Evolutionary conservation across 164 flowering plant species (phyloP).

Genomic region (Sextonia rubra): DNA sequence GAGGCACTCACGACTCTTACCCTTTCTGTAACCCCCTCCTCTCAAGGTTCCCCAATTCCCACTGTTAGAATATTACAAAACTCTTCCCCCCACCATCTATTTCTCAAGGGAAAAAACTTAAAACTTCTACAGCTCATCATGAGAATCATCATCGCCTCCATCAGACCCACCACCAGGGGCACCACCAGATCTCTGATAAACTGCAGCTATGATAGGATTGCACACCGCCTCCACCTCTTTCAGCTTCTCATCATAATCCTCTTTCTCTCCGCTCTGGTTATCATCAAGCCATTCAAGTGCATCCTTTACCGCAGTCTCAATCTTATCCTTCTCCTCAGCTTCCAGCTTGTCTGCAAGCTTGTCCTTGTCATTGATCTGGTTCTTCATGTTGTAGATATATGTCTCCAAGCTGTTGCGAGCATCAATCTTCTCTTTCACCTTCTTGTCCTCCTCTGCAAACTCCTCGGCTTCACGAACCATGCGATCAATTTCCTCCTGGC

Average conservation of each 20-base stretch:
- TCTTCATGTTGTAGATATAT: slow-evolving; percentile 78
- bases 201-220: slow-evolving; percentile 77
- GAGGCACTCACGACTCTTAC: not conserved
- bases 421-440: slow-evolving; percentile 81
- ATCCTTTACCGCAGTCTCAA: slow-evolving; percentile 68
- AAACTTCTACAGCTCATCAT: slow-evolving; percentile 56
- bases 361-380: slow-evolving; percentile 77
- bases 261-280: slow-evolving; percentile 80
- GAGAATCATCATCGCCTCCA: slow-evolving; percentile 49
- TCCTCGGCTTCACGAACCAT: slow-evolving; percentile 88
- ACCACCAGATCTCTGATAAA: slow-evolving; percentile 79
- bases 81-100: not conserved
- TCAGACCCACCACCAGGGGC: slow-evolving; percentile 52
- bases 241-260: slow-evolving; percentile 77
- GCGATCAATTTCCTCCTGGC: slow-evolving; percentile 80
- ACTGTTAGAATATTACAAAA: not conserved
- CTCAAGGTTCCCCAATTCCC: not conserved
- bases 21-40: not conserved
- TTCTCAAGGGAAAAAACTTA: not conserved
- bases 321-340: slow-evolving; percentile 79
- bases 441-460: slow-evolving; percentile 87
- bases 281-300: slow-evolving; percentile 83
- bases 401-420: slow-evolving; percentile 81
- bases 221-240: slow-evolving; percentile 86
- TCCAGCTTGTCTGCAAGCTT: slow-evolving; percentile 86